Conservation (phyloP, 306 rosid genomes). For the Betula pendula region DNA sequence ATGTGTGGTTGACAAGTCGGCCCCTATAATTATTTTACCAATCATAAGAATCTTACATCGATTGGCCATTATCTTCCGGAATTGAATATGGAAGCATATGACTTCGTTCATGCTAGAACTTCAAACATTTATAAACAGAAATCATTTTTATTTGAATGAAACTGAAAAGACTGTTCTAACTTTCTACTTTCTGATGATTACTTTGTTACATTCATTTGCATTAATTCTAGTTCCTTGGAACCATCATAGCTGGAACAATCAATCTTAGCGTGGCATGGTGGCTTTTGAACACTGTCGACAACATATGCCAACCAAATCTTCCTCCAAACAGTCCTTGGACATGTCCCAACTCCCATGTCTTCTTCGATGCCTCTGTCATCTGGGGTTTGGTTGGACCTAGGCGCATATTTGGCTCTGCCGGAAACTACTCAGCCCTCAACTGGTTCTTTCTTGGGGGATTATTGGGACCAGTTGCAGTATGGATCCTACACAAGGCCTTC, state of each 20-base stretch:
- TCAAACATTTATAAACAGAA: not conserved
- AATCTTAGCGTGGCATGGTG: conserved; percentile 82
- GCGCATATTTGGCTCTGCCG: conserved; percentile 59
- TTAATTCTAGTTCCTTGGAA: conserved; percentile 74
- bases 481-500: conserved; percentile 63
- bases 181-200: not conserved
- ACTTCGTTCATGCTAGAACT: no score
- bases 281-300: conserved; percentile 53
- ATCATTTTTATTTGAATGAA: not conserved
- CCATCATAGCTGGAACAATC: conserved; percentile 73
- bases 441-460: conserved; percentile 87
- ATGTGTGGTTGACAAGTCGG: no score
- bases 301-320: conserved; percentile 55
- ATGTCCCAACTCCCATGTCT: conserved; percentile 67
- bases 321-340: conserved; percentile 81
- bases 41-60: no score
- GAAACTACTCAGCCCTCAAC: conserved; percentile 67
- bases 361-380: conserved; percentile 82
- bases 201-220: not conserved
- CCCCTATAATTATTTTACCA: no score
- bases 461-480: conserved; percentile 65
- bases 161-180: not conserved
- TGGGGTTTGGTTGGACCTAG: conserved; percentile 87
- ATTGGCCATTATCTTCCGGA: no score
- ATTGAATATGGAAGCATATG: no score